These are phyloP conservation scores for Leccinum boreale DNA, from an alignment of 768 basidiomycete species.

Conservation along the genomic window DNA sequence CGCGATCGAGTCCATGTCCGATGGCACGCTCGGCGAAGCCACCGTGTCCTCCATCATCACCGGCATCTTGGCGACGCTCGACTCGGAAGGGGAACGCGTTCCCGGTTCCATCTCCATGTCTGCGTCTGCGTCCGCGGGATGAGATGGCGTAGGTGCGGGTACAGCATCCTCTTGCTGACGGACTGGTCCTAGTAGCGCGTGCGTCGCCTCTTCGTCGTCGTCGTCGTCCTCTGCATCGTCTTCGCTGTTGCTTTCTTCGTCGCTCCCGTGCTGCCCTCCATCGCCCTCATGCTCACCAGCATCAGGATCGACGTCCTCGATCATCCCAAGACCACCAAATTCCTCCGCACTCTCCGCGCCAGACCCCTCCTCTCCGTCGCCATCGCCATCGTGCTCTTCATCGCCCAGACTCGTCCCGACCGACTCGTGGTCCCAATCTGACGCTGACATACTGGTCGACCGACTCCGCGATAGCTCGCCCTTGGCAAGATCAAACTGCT, in stretches of 20 bases:
- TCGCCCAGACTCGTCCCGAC: slow-evolving; percentile 20
- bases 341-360: slow-evolving; percentile 34
- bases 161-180: slow-evolving; percentile 1
- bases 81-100: slow-evolving; percentile 11
- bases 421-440: slow-evolving; percentile 21
- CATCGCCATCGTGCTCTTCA: slow-evolving; percentile 15
- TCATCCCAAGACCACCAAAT: slow-evolving; percentile 32
- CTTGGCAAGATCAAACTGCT: slow-evolving; percentile 64
- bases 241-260: slow-evolving; percentile 38
- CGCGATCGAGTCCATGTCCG: slow-evolving; percentile 25
- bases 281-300: slow-evolving; percentile 1
- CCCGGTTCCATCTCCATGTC: slow-evolving; percentile 2
- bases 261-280: slow-evolving; percentile 33
- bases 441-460: slow-evolving; percentile 47
- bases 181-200: slow-evolving; percentile 23
- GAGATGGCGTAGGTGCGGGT: background rate
- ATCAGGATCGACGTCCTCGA: slow-evolving; percentile 10
- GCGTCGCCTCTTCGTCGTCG: slow-evolving; percentile 29
- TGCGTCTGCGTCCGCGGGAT: background rate
- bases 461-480: slow-evolving; percentile 52
- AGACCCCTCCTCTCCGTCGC: slow-evolving; percentile 24
- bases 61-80: background rate
- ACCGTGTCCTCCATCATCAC: slow-evolving; percentile 13
- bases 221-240: slow-evolving; percentile 31
- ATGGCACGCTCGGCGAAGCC: slow-evolving; percentile 23